These are phyloP conservation scores for Peronospora destructor DNA, from an alignment of 352 stramenopile genomes.

Conservation along the genomic window DNA sequence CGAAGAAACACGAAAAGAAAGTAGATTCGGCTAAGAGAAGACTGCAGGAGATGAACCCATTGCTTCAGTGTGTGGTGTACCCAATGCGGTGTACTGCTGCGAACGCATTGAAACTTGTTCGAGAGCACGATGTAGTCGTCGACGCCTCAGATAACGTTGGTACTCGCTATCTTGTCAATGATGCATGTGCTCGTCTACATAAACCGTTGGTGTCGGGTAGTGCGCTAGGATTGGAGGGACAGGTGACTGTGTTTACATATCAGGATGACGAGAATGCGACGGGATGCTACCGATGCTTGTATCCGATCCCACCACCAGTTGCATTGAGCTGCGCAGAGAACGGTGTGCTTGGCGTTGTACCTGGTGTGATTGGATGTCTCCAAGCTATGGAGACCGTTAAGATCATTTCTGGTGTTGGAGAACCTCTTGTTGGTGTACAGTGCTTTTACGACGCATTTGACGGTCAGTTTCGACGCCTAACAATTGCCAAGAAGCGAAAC, in stretches of 20 bases:
- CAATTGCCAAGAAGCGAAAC: too few species aligned
- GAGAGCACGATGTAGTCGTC: slow-evolving; percentile 87
- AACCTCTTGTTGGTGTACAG: too few species aligned
- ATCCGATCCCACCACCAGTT: too few species aligned
- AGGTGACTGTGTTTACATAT: slow-evolving; percentile 94
- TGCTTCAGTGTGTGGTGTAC: slow-evolving; percentile 50
- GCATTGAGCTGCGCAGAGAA: too few species aligned
- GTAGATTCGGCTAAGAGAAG: slow-evolving; percentile 65
- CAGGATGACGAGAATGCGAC: slow-evolving; percentile 22
- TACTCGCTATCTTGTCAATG: slow-evolving; percentile 95
- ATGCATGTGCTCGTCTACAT: slow-evolving; percentile 81
- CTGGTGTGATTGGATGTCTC: too few species aligned
- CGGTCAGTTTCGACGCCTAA: too few species aligned
- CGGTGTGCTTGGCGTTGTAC: too few species aligned
- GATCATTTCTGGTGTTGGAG: too few species aligned
- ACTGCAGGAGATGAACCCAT: slow-evolving; percentile 71
- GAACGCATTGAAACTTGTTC: slow-evolving; percentile 81
- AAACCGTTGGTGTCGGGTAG: slow-evolving; percentile 92
- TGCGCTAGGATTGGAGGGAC: slow-evolving; percentile 94
- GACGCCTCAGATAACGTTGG: slow-evolving; percentile 95
- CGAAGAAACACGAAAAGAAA: slow-evolving; percentile 80
- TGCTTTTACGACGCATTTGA: too few species aligned
- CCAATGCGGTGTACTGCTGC: slow-evolving; percentile 44
- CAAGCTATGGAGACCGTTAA: too few species aligned
- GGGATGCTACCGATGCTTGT: slow-evolving; percentile 94